phyloP scores from a whole-genome alignment of 1,284 basidiomycete species.

The Cutaneotrichosporon cutaneum region DNA sequence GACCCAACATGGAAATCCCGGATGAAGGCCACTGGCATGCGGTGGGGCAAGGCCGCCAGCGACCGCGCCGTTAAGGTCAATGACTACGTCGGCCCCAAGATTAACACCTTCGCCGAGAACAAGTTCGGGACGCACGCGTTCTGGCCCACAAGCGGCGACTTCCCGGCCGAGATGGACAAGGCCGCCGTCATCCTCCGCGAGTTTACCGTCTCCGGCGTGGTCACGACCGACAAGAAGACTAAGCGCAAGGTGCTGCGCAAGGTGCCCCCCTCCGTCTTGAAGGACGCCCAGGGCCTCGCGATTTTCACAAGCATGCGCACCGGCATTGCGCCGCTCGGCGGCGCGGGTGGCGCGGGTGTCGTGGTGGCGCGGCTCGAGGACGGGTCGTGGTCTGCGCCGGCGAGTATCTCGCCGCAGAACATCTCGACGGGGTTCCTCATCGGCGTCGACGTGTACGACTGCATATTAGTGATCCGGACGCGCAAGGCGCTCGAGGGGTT shows the following conservation, averaged over 20 bases:
- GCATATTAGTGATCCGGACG: conserved; percentile 55
- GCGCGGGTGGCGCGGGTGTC: conserved; percentile 57
- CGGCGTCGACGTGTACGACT: conserved; percentile 56
- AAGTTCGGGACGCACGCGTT: conserved; percentile 56
- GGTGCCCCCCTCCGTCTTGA: conserved; percentile 57
- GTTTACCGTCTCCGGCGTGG: conserved; percentile 53
- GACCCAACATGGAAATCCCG: conserved; percentile 33
- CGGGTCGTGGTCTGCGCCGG: conserved; percentile 58
- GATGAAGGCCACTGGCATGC: conserved; percentile 34
- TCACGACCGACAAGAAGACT: conserved; percentile 45
- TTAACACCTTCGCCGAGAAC: conserved; percentile 49
- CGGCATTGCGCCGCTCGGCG: conserved; percentile 58
- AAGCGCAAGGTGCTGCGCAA: conserved; percentile 55
- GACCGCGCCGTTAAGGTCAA: conserved; percentile 36
- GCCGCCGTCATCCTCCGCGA: conserved; percentile 55
- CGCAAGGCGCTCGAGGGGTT: conserved; percentile 57
- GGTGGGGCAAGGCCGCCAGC: conserved; percentile 45
- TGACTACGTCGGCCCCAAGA: conserved; percentile 47
- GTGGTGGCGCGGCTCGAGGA: conserved; percentile 54
- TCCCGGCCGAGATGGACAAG: conserved; percentile 57
- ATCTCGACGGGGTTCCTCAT: conserved; percentile 53
- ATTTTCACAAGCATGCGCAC: conserved; percentile 58
- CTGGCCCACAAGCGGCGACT: conserved; percentile 58
- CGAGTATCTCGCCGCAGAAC: conserved; percentile 57
- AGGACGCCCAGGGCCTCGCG: conserved; percentile 53